Percentiles rank a stretch among this genome's conserved stretches.
These are phyloP conservation scores for Aspergillus proliferans DNA, from an alignment of 2,329 filamentous ascomycete genomes.

Conservation along the genomic window DNA sequence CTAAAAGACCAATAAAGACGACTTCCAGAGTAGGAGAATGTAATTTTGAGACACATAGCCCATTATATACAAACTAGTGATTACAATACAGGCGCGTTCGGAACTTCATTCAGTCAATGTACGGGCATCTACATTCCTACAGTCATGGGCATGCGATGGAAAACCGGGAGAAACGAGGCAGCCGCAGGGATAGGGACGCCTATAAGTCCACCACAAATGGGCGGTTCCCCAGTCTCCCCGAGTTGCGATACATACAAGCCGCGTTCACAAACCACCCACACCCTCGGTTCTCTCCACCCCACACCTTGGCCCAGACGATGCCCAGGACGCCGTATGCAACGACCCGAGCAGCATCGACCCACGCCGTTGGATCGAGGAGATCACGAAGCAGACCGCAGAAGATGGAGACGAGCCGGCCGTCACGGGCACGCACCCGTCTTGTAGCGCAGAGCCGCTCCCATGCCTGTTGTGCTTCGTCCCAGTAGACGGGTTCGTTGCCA, in stretches of 20 bases:
- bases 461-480: constrained; percentile 64
- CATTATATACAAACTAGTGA: too few species aligned
- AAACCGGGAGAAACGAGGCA: neutral
- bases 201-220: constrained; percentile 29
- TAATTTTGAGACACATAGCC: too few species aligned
- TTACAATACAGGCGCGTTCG: too few species aligned
- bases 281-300: constrained; percentile 47
- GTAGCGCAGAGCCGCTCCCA: constrained; percentile 60
- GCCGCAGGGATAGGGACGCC: neutral
- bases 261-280: constrained; percentile 55
- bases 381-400: constrained; percentile 27
- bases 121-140: too few species aligned
- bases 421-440: constrained; percentile 20
- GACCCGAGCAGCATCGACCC: constrained; percentile 49
- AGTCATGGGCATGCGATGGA: too few species aligned
- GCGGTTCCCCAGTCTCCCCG: constrained; percentile 30
- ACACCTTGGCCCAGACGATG: constrained; percentile 56
- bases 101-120: too few species aligned
- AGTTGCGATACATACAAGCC: constrained; percentile 39
- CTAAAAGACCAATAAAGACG: too few species aligned
- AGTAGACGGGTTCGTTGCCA: constrained; percentile 64
- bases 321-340: constrained; percentile 49
- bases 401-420: constrained; percentile 17
- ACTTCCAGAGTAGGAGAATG: too few species aligned
- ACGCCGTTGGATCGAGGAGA: constrained; percentile 26